Percentiles rank a stretch among this genome's conserved stretches.
These are phyloP conservation scores for Apiospora sp. DNA, from an alignment of 2,329 filamentous ascomycete genomes.

Conservation along the genomic window DNA sequence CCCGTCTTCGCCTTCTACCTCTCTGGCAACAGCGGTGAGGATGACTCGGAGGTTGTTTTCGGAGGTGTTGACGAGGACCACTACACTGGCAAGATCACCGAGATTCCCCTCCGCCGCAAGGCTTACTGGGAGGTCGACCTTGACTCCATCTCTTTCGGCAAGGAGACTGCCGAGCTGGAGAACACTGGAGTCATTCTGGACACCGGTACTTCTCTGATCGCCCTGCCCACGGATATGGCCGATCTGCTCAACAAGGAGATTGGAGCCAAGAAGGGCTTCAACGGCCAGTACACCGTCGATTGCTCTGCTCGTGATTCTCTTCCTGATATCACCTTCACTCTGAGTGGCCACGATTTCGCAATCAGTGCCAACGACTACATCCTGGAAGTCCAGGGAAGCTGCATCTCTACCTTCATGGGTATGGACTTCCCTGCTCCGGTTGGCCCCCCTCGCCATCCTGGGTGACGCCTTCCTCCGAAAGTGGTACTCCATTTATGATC, in stretches of 20 bases:
- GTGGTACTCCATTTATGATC: slow-evolving; percentile 96
- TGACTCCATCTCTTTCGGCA: slow-evolving; percentile 87
- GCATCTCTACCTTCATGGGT: slow-evolving; percentile 97
- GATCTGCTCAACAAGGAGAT: slow-evolving; percentile 98
- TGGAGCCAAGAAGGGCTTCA: slow-evolving; percentile 96
- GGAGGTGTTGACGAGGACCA: slow-evolving; percentile 86
- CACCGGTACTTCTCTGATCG: slow-evolving; percentile 97
- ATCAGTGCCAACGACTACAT: slow-evolving; percentile 93
- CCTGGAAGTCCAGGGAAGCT: slow-evolving; percentile 91
- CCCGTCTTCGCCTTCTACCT: slow-evolving; percentile 98
- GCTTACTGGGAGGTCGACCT: slow-evolving; percentile 99
- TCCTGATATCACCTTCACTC: slow-evolving; percentile 89
- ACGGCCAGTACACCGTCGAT: slow-evolving; percentile 95
- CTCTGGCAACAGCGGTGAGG: slow-evolving; percentile 71
- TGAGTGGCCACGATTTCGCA: slow-evolving; percentile 91
- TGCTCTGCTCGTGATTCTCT: slow-evolving; percentile 84
- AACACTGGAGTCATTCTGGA: slow-evolving; percentile 96
- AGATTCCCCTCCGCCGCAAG: slow-evolving; percentile 95
- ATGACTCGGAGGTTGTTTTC: slow-evolving; percentile 87
- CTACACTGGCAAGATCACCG: slow-evolving; percentile 85
- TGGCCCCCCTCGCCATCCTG: slow-evolving; percentile 92
- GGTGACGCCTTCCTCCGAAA: slow-evolving; percentile 86
- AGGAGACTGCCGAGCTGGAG: slow-evolving; percentile 86
- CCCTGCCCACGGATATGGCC: slow-evolving; percentile 87
- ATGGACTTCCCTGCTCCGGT: slow-evolving; percentile 91